Conservation (phyloP, 441 rosid genomes). For the Euphorbia celastroides region DNA sequence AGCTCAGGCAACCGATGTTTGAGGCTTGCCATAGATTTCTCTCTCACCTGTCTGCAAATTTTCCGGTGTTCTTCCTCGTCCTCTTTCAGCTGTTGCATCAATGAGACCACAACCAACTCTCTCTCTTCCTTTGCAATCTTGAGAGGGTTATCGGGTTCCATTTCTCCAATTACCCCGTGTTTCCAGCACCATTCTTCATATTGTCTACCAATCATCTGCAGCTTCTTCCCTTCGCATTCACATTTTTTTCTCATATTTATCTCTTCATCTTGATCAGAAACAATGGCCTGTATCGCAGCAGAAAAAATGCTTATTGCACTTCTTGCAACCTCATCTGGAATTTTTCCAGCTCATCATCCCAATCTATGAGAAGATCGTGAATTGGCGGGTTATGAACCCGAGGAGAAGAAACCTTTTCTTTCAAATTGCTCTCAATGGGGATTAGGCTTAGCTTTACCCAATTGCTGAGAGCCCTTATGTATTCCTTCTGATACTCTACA, state of each 20-base stretch:
- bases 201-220: constrained; percentile 40
- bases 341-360: constrained; percentile 55
- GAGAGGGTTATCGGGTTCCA: constrained; percentile 30
- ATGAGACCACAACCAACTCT: constrained; percentile 35
- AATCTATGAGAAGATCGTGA: constrained; percentile 49
- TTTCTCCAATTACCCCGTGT: constrained; percentile 17
- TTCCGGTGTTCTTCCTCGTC: constrained; percentile 46
- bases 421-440: constrained; percentile 83
- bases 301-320: constrained; percentile 52
- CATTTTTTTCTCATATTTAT: constrained; percentile 48
- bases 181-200: constrained; percentile 24
- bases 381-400: constrained; percentile 56
- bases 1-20: constrained; percentile 3
- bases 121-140: constrained; percentile 18
- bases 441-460: constrained; percentile 78
- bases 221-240: constrained; percentile 52
- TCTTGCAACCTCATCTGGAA: constrained; percentile 65
- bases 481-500: constrained; percentile 60
- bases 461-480: constrained; percentile 48
- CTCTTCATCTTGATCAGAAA: constrained; percentile 63
- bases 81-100: constrained; percentile 52
- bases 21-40: not conserved
- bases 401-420: constrained; percentile 83
- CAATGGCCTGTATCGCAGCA: constrained; percentile 53
- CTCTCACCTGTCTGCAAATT: constrained; percentile 1